A percentile compares a stretch with the other conserved stretches of the same genome.
phyloP scores from a whole-genome alignment of 345 rosid genomes.

The Raphanus sativus region DNA sequence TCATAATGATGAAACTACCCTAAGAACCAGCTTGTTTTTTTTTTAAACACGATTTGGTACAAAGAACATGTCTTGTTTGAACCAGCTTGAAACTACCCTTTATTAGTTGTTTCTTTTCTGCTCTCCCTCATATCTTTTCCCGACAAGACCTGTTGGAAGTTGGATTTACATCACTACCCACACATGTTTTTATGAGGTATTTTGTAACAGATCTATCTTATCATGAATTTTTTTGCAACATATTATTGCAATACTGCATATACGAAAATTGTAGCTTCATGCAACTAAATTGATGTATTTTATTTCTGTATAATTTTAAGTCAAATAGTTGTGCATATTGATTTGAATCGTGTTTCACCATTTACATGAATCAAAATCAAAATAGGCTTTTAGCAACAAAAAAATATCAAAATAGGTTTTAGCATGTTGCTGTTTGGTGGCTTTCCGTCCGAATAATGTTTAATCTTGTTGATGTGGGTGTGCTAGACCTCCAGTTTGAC shows the following conservation, averaged over 20 bases:
- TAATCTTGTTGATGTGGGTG: too few species aligned
- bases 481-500: too few species aligned
- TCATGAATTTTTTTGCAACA: neutral
- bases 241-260: neutral
- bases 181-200: slow-evolving; percentile 9
- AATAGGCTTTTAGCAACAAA: too few species aligned
- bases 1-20: slow-evolving; percentile 8
- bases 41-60: slow-evolving; percentile 9
- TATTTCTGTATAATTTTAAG: neutral
- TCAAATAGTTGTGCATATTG: neutral
- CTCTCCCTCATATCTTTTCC: slow-evolving; percentile 10
- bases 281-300: neutral
- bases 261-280: neutral
- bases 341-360: neutral
- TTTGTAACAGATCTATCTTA: neutral
- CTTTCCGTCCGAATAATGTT: too few species aligned
- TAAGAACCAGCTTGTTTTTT: neutral
- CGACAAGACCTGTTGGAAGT: slow-evolving; percentile 31
- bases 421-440: too few species aligned
- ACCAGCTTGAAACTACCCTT: slow-evolving; percentile 8
- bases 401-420: too few species aligned
- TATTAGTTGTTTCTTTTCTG: slow-evolving; percentile 22
- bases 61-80: slow-evolving; percentile 35
- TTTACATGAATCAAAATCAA: neutral
- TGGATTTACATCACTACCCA: slow-evolving; percentile 26